Percentiles rank a stretch among this genome's conserved stretches.
These are phyloP conservation scores for Sphaerulina musiva DNA, from an alignment of 2,329 filamentous ascomycete genomes.

Conservation along the genomic window DNA sequence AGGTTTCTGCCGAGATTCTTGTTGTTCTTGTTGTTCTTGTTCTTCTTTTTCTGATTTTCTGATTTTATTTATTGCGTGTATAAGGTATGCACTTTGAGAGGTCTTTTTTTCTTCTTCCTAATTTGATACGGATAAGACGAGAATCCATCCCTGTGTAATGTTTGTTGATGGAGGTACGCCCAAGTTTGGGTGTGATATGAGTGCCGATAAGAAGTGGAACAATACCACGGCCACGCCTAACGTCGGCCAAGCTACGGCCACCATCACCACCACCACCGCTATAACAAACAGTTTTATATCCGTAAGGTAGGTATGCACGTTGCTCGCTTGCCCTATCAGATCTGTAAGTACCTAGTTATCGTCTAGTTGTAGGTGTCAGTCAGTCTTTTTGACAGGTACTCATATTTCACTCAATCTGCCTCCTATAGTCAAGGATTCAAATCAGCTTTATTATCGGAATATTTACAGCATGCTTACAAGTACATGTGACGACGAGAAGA, in stretches of 20 bases:
- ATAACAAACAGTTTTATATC: background rate
- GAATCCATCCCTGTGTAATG: no score
- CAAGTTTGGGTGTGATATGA: background rate
- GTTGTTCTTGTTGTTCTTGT: no score
- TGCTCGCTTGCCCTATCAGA: conserved; percentile 9
- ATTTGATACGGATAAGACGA: no score
- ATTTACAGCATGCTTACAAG: background rate
- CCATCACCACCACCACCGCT: no score
- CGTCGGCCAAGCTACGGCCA: background rate
- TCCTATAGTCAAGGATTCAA: no score
- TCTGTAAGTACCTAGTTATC: no score
- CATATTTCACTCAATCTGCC: no score
- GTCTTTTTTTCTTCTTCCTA: no score
- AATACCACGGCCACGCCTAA: background rate
- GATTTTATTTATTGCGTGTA: no score
- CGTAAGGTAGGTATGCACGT: background rate
- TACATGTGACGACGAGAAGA: conserved; percentile 8
- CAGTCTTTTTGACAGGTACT: background rate
- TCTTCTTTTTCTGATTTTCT: no score
- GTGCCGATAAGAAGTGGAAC: background rate
- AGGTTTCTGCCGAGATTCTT: no score
- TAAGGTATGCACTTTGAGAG: no score
- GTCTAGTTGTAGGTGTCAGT: background rate
- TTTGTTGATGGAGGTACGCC: background rate
- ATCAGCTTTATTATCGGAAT: background rate